Conservation (phyloP, 805 yeast genomes). For the Yarrowia osloensis region DNA sequence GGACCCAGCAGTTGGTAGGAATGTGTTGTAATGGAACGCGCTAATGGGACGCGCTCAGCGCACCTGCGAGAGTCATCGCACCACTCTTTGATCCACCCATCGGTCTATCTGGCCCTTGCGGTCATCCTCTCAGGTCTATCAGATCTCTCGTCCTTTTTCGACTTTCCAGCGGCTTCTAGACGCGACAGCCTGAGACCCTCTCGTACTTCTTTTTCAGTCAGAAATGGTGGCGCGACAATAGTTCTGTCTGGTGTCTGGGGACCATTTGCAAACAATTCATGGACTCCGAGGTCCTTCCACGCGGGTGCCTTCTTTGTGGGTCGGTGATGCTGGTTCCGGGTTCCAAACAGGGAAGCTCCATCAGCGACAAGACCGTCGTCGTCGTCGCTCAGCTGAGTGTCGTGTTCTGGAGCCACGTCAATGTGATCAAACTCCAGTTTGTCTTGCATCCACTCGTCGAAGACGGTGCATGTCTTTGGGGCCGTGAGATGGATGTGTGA, state of each 20-base stretch:
- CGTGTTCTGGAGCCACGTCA: slow-evolving; percentile 35
- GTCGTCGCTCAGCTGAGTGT: slow-evolving; percentile 36
- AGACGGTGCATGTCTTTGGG: slow-evolving; percentile 38
- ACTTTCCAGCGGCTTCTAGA: neutral
- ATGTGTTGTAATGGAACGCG: too few species aligned
- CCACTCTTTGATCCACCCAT: too few species aligned
- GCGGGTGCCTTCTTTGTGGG: slow-evolving; percentile 32
- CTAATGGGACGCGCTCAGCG: too few species aligned
- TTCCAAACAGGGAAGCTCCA: slow-evolving; percentile 36
- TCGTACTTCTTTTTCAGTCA: slow-evolving; percentile 9
- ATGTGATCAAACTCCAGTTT: slow-evolving; percentile 40
- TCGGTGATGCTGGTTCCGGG: slow-evolving; percentile 20
- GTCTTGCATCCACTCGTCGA: slow-evolving; percentile 41
- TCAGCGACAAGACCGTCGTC: slow-evolving; percentile 38
- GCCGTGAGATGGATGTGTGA: slow-evolving; percentile 40
- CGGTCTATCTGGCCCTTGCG: neutral
- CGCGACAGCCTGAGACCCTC: slow-evolving; percentile 14
- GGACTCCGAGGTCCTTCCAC: slow-evolving; percentile 36
- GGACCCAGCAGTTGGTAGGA: too few species aligned
- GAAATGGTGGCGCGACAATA: slow-evolving; percentile 19
- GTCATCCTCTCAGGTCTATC: slow-evolving; percentile 6
- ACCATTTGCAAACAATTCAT: slow-evolving; percentile 32
- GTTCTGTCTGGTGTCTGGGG: slow-evolving; percentile 13
- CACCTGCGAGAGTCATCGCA: too few species aligned
- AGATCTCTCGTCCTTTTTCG: neutral